Base-by-base conservation (phyloP, 768 basidiomycete species). In the Lentinula guzmanii region DNA sequence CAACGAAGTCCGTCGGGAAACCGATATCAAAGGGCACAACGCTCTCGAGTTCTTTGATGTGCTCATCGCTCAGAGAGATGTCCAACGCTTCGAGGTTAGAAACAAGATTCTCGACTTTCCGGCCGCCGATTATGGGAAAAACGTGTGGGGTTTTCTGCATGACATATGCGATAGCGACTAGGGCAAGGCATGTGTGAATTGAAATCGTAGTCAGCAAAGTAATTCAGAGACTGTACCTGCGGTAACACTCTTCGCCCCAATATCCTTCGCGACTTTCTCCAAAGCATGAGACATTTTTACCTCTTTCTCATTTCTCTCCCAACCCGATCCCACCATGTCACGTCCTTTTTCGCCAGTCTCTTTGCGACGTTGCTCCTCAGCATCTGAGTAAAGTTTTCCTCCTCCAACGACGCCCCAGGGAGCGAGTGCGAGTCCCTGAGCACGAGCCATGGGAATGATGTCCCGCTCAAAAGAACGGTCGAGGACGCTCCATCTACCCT, bases 321-420 rank as follows among this genome's bases (percentile, higher is more conserved):
- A 79, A 24, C 41, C 37, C 10, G 18, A 8, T 52, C 21, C 37
- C 50, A 60, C 37, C 50, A 60, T 15, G 1, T 39, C 67, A 2
- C 80, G 79, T 1, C 82, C 81, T 0, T 74, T 72, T 62, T 82
- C 79, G 4, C 62, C 73, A 4, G 66, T 59, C 6, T 59, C 41
- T 50, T 52, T 42, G 4, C 59, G 31, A 16, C 51, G 59, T 33
- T 60, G 24, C 28, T 60, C 59, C 37, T 60, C 59, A 4, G 81
- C 88, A 24, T 78, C 72, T 0, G 85, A 86, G 48, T 82, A 71
- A 18, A 89, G 75, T 64, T 84, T 86, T 62, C 59, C 59, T 7
- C 59, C 28, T 28, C 18, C 70, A 5, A 72, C 56, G 2, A 72
- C 75, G 46, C 67, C 67, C 71, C 74, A 78, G 0, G 74, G 76